Evolutionary conservation across 441 rosid species (phyloP).

Genomic region (Macaranga tanarius): DNA sequence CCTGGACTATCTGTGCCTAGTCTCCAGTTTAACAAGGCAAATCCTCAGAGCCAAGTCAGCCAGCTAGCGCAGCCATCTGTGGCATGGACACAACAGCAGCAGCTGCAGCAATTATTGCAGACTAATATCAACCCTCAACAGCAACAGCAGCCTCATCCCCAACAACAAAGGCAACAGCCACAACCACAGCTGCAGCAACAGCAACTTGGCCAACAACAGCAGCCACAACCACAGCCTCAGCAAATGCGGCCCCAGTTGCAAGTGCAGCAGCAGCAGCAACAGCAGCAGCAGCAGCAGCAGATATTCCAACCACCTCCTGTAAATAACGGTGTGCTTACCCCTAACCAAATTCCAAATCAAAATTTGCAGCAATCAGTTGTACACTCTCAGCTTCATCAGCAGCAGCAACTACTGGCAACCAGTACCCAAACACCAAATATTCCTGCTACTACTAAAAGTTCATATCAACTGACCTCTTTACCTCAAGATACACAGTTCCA

Average conservation of each 20-base stretch:
- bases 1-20: constrained; percentile 53
- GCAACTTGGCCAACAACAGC: constrained; percentile 39
- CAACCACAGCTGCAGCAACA: constrained; percentile 35
- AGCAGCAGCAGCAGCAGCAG: constrained; percentile 45
- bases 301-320: constrained; percentile 51
- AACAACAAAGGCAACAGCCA: constrained; percentile 33
- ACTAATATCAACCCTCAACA: constrained; percentile 35
- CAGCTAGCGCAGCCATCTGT: constrained; percentile 66
- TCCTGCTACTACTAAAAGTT: constrained; percentile 43
- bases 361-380: constrained; percentile 48
- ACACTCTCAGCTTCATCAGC: constrained; percentile 58
- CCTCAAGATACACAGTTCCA: constrained; percentile 70
- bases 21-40: constrained; percentile 70
- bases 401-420: constrained; percentile 48
- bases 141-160: constrained; percentile 37
- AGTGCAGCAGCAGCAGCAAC: constrained; percentile 37
- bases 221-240: constrained; percentile 34
- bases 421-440: constrained; percentile 49
- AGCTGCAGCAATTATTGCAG: constrained; percentile 65
- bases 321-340: constrained; percentile 36
- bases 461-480: constrained; percentile 52
- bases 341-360: constrained; percentile 48
- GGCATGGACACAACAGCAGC: constrained; percentile 82
- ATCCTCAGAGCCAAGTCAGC: constrained; percentile 48
- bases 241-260: constrained; percentile 19